Percentiles rank a stretch among this genome's conserved stretches.
phyloP scores from a whole-genome alignment of 129 eudicot genomes.

The Flaveria trinervia region DNA sequence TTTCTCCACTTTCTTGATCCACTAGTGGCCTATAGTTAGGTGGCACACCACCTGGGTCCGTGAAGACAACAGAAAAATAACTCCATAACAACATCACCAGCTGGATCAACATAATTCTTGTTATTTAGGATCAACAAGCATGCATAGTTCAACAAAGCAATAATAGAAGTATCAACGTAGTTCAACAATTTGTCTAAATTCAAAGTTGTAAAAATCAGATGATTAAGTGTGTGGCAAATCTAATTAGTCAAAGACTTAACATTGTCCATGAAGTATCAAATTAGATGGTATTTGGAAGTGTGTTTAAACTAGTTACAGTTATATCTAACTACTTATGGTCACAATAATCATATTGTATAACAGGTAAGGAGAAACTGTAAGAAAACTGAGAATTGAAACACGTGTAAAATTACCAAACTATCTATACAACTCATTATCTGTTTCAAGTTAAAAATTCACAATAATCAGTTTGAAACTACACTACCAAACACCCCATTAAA shows the following conservation, averaged over 20 bases:
- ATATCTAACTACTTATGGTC: neutral
- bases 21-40: constrained; percentile 72
- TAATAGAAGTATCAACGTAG: neutral
- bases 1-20: constrained; percentile 87
- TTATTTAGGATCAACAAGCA: constrained; percentile 11
- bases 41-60: constrained; percentile 92
- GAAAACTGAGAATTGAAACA: neutral
- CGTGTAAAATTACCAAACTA: neutral
- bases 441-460: neutral
- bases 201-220: neutral
- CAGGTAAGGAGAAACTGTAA: constrained; percentile 1
- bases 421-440: neutral
- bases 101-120: constrained; percentile 43
- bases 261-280: neutral
- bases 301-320: neutral
- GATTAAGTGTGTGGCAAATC: neutral
- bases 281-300: neutral
- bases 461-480: neutral
- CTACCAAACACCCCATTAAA: neutral
- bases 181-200: neutral
- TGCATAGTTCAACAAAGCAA: neutral
- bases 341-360: neutral
- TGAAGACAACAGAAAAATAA: constrained; percentile 83
- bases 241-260: neutral
- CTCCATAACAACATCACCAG: constrained; percentile 94